Evolutionary conservation across 2,329 filamentous ascomycete genomes (phyloP), one percentile per base, ranked within the genome.

Genomic region (Chaetomium olivaceum): DNA sequence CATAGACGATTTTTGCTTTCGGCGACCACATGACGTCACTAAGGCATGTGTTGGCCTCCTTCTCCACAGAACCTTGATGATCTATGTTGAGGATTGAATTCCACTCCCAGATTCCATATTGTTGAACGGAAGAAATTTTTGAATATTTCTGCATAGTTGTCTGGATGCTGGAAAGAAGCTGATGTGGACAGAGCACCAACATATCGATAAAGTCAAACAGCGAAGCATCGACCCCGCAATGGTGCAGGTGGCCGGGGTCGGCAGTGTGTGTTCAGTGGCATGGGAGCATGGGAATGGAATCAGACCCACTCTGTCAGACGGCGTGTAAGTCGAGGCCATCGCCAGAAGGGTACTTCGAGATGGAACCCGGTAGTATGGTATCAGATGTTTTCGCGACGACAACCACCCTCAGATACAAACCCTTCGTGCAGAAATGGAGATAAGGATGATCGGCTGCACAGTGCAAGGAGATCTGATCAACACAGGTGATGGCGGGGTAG

Each of bases 141-240:
- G 39, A 6, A 43, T 23, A 14, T 16, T 27, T 57, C 23, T 36
- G 16, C 19, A 31, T 33, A 19, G 19, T 7, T 4, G 9, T 19
- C 27, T 16, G 19, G 27, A 33, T 31, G 11, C 12, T 19, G 1
- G 2, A 5, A 50, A 25, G 21, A 19, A 48, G 19, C 23, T 25
- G 33, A n/a, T 8, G 19, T 4, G 36, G 39, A 59, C 19, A 11
- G 16, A 2, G 4, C 23, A 6, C 14, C 36, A 27, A 14, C 29
- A 23, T 64, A 48, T 60, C 62, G 50, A 59, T 60, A 59, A 4
- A 36, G n/a, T 31, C 29, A 36, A 48, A 25, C 61, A 54, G 33
- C 33, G 21, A 21, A 51, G 27, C 39, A 57, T 48, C 25, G 61
- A 66, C 61, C 61, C 65, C 65, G 65, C 65, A 67, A 63, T 55